Evolutionary conservation across 306 rosid genomes (phyloP).

Genomic region (Begonia loranthoides): DNA sequence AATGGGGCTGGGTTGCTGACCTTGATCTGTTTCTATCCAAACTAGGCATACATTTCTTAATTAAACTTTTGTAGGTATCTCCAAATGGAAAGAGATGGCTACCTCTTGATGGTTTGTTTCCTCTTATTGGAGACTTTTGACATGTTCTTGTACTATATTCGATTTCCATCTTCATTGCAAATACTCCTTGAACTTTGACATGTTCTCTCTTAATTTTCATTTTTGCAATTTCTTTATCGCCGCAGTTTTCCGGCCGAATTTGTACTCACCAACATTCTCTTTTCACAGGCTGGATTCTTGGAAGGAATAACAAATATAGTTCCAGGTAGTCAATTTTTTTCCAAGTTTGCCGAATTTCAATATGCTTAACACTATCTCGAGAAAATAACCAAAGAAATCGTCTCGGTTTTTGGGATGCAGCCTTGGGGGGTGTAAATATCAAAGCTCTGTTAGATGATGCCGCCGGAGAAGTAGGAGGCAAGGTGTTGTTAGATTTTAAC

Average conservation of each 20-base stretch:
- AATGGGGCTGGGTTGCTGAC: no score
- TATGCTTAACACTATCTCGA: neutral
- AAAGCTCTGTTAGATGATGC: conserved; percentile 69
- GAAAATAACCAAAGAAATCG: neutral
- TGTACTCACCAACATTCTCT: neutral
- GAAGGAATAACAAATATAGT: conserved; percentile 78
- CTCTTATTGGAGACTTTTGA: no score
- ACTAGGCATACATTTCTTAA: neutral
- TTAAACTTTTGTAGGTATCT: neutral
- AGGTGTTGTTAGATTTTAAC: conserved; percentile 52
- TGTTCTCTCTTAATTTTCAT: no score
- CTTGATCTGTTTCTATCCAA: neutral
- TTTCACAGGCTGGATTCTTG: conserved; percentile 84
- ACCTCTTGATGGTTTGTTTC: no score
- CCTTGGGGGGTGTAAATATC: conserved; percentile 79
- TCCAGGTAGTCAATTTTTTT: conserved; percentile 49
- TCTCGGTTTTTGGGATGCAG: conserved; percentile 22
- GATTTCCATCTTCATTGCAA: no score
- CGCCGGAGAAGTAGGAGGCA: conserved; percentile 72
- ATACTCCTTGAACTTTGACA: no score
- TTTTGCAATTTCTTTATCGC: no score
- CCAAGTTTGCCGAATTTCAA: neutral
- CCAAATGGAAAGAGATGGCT: no score
- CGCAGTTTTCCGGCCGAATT: no score
- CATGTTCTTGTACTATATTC: no score